A percentile compares a stretch with the other conserved stretches of the same genome.
These are phyloP conservation scores for Daedaleopsis sinensis DNA, from an alignment of 768 basidiomycete genomes.

Conservation along the genomic window DNA sequence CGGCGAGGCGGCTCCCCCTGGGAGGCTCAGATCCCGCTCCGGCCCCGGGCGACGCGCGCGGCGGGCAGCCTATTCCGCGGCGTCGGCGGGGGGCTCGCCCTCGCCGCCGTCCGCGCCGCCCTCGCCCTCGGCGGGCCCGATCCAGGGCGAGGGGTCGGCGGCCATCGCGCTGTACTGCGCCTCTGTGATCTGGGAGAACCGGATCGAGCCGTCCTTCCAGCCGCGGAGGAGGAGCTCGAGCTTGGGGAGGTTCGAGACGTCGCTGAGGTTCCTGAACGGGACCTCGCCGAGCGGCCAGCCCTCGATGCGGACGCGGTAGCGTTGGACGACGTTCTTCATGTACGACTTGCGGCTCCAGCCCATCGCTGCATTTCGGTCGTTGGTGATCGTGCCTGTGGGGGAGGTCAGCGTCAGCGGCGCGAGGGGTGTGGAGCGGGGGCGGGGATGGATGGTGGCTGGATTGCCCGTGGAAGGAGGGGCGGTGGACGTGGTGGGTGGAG, in stretches of 20 bases:
- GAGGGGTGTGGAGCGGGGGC: background rate
- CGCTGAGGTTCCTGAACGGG: constrained; percentile 33
- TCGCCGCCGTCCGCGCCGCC: background rate
- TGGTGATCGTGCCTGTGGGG: constrained; percentile 28
- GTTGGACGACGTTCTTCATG: constrained; percentile 31
- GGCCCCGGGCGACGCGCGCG: background rate
- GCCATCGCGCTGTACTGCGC: constrained; percentile 20
- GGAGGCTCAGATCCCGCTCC: constrained; percentile 1
- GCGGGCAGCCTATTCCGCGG: background rate
- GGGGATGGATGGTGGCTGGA: no score
- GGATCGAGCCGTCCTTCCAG: constrained; percentile 29
- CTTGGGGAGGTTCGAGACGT: constrained; percentile 32
- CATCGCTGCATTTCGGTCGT: constrained; percentile 30
- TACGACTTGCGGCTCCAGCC: constrained; percentile 27
- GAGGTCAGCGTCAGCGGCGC: constrained; percentile 1
- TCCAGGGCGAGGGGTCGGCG: constrained; percentile 18
- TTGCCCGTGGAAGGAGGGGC: background rate
- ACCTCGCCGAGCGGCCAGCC: constrained; percentile 32
- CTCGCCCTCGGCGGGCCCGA: constrained; percentile 8
- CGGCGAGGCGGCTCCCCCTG: background rate
- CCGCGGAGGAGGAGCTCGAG: constrained; percentile 30
- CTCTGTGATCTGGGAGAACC: constrained; percentile 26
- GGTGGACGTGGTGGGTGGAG: background rate
- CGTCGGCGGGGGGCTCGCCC: background rate
- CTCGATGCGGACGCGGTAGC: constrained; percentile 31